Evolutionary conservation across 305 asterid species (phyloP).

Genomic region (Salvia sclarea): DNA sequence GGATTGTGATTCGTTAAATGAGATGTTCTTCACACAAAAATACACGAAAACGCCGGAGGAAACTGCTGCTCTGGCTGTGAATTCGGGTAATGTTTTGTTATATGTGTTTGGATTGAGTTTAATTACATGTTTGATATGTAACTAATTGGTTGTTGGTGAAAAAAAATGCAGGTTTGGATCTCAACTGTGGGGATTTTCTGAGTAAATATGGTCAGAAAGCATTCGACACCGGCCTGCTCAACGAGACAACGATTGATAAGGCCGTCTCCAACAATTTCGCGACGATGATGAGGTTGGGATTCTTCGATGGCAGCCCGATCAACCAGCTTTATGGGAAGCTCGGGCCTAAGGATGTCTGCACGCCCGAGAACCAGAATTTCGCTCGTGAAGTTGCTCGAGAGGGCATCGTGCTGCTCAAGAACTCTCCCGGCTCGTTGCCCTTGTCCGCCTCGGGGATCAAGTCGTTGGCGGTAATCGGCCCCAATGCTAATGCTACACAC

Average conservation of each 20-base stretch:
- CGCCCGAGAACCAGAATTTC: constrained; percentile 53
- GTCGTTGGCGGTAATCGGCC: constrained; percentile 81
- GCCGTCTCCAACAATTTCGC: constrained; percentile 74
- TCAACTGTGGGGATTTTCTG: constrained; percentile 71
- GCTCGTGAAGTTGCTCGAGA: constrained; percentile 82
- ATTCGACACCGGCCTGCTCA: constrained; percentile 51
- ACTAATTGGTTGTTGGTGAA: neutral
- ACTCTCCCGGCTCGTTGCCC: constrained; percentile 62
- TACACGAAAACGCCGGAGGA: constrained; percentile 80
- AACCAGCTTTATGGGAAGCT: constrained; percentile 62
- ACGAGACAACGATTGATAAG: constrained; percentile 51
- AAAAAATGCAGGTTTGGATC: constrained; percentile 70
- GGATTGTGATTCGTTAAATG: constrained; percentile 70
- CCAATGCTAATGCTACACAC: constrained; percentile 62
- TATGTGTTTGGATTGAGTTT: neutral
- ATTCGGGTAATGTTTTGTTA: too few species aligned
- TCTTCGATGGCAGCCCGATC: constrained; percentile 83
- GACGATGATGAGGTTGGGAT: constrained; percentile 76
- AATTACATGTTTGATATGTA: neutral
- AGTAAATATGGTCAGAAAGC: constrained; percentile 54
- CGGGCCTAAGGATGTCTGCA: constrained; percentile 84
- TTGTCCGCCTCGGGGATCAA: constrained; percentile 50
- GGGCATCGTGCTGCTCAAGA: constrained; percentile 84
- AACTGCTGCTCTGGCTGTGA: constrained; percentile 63
- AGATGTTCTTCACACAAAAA: constrained; percentile 52